A percentile compares a stretch with the other conserved stretches of the same genome.
Conservation (phyloP, 2,329 filamentous ascomycete genomes). For the Epicoccum sorghinum region DNA sequence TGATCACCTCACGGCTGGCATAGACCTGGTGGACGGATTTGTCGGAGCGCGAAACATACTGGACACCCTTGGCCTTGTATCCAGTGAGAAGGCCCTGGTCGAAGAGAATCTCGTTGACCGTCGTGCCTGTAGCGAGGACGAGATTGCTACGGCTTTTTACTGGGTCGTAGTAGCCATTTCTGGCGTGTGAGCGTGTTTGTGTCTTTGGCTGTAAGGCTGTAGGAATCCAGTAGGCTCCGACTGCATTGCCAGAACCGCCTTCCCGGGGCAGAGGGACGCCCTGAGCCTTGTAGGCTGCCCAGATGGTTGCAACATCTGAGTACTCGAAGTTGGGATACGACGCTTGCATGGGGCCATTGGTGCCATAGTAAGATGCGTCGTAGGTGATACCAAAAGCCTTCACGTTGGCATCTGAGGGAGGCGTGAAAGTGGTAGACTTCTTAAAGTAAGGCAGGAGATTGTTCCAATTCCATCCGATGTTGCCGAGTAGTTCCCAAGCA, state of each 20-base stretch:
- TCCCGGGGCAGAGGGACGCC: constrained; percentile 30
- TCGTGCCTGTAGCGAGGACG: constrained; percentile 27
- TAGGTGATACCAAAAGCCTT: constrained; percentile 33
- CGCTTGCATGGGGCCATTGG: constrained; percentile 30
- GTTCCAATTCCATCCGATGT: constrained; percentile 52
- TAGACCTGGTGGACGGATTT: constrained; percentile 26
- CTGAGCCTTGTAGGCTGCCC: constrained; percentile 26
- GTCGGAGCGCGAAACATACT: constrained; percentile 27
- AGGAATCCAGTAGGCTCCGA: constrained; percentile 41
- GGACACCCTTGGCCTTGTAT: constrained; percentile 28
- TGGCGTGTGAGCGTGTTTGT: constrained; percentile 45
- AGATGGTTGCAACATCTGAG: constrained; percentile 25
- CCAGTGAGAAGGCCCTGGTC: constrained; percentile 19
- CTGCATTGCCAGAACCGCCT: constrained; percentile 34
- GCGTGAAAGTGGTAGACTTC: constrained; percentile 37
- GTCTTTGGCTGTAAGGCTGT: constrained; percentile 29
- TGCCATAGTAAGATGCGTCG: constrained; percentile 33
- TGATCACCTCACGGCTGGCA: constrained; percentile 59
- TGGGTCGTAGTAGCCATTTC: constrained; percentile 35
- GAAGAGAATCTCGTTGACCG: constrained; percentile 35
- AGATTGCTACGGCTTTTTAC: constrained; percentile 31
- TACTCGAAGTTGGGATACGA: constrained; percentile 38
- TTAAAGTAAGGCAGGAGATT: constrained; percentile 40
- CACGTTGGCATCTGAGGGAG: constrained; percentile 15
- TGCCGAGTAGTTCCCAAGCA: constrained; percentile 64